Conservation (phyloP, 2,329 filamentous ascomycete genomes). For the Beauveria brongniartii region DNA sequence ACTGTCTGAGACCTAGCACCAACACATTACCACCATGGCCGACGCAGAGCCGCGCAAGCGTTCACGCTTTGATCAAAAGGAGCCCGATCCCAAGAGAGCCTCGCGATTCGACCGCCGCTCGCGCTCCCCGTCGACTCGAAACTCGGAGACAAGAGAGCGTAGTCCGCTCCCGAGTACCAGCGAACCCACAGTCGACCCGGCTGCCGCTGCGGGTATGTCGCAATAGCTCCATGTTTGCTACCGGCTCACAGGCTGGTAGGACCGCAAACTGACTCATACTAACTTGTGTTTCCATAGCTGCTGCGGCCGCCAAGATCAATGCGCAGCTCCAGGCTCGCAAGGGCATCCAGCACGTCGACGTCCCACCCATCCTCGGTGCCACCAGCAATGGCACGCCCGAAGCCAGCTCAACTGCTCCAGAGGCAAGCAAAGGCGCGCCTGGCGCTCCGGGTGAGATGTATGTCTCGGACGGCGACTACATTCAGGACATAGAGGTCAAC, state of each 20-base stretch:
- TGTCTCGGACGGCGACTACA: slow-evolving; percentile 92
- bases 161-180: slow-evolving; percentile 56
- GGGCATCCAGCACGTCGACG: slow-evolving; percentile 83
- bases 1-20: not conserved
- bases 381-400: slow-evolving; percentile 33
- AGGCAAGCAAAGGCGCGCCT: slow-evolving; percentile 17
- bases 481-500: slow-evolving; percentile 98
- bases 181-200: slow-evolving; percentile 55
- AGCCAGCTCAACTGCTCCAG: slow-evolving; percentile 27
- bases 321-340: slow-evolving; percentile 78
- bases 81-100: slow-evolving; percentile 65
- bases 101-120: slow-evolving; percentile 91
- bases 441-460: slow-evolving; percentile 80
- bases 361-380: slow-evolving; percentile 66
- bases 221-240: not conserved
- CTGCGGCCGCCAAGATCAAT: slow-evolving; percentile 82
- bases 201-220: slow-evolving; percentile 65
- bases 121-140: slow-evolving; percentile 64
- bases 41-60: slow-evolving; percentile 68
- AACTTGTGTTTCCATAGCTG: slow-evolving; percentile 45
- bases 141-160: slow-evolving; percentile 68
- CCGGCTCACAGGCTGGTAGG: not conserved
- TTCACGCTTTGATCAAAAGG: slow-evolving; percentile 89
- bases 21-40: slow-evolving; percentile 42
- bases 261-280: not conserved